Base-by-base conservation (phyloP, 2,329 filamentous ascomycete genomes). In the Beauveria medogensis region DNA sequence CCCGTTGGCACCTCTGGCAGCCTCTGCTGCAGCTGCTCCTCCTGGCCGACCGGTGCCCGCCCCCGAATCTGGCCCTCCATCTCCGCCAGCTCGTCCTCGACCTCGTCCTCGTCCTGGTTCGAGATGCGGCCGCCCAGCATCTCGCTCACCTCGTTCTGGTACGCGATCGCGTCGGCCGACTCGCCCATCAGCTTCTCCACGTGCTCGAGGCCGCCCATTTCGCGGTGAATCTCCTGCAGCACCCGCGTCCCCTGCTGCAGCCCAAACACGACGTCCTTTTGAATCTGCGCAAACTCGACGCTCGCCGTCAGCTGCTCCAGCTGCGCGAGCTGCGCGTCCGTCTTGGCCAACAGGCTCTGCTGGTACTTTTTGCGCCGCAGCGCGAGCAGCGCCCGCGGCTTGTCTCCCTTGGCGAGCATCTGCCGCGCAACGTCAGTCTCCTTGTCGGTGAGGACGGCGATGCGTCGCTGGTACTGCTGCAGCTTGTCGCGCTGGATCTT, bases 401-500 rank as follows among this genome's bases (percentile, higher is more conserved):
- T 92, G 77, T 97, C 90, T 69, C 89, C 88, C 63, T 84, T 82
- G 20, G 86, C 85, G 22, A 97, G 82, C 77, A 95, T 92, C 77
- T 91, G 83, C 66, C 85, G 86, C 24, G 94, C 93, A 62, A 96
- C 89, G 51, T 87, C 88, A 54, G 89, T 96, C 77, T 99, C 93
- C 66, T 89, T 89, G 71, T 88, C 84, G 7, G 93, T 97, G 43
- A 99, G 85, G 56, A 90, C 81, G 41, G 87, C 88, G 71, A 99
- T 94, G 69, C 90, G 89, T 70, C 89, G 89, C 75, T 97, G 93
- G 78, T 97, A 97, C 74, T 96, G 92, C 70, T 95, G 92, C 3
- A 99, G 87, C 75, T 92, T 95, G 80, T 99, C 94, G 74, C 94
- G 92, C 78, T 97, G 93, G 76, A 86, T 91, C 79, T 97, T 97